Percentiles rank a stretch among this genome's conserved stretches.
Evolutionary conservation across 2,329 filamentous ascomycete species (phyloP).

Genomic region (Ceratocystis destructans): DNA sequence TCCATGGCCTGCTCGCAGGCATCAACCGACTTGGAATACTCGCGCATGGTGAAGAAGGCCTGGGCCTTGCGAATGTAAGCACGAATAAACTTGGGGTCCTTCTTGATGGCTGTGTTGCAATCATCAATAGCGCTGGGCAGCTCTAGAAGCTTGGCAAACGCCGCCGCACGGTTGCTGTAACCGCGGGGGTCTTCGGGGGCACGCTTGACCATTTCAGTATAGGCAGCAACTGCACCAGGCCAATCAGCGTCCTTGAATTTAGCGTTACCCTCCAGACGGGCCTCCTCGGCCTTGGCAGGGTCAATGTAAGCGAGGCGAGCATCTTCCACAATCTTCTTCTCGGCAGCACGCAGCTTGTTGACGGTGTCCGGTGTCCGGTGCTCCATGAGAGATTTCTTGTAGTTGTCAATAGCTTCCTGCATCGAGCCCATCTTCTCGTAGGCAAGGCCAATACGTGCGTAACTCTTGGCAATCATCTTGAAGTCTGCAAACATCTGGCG

Average conservation of each 20-base stretch:
- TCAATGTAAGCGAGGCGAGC: conserved; percentile 74
- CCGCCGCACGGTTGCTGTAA: conserved; percentile 93
- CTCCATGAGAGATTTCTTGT: conserved; percentile 87
- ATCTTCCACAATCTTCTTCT: conserved; percentile 69
- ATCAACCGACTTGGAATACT: conserved; percentile 91
- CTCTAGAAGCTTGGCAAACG: conserved; percentile 90
- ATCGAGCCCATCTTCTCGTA: conserved; percentile 85
- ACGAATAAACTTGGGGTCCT: conserved; percentile 81
- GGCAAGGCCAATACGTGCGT: conserved; percentile 82
- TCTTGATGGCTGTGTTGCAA: conserved; percentile 82
- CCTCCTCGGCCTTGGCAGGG: conserved; percentile 85
- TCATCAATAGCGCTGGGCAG: conserved; percentile 90
- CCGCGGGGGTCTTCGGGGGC: conserved; percentile 84
- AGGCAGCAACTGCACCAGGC: conserved; percentile 86
- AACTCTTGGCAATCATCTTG: conserved; percentile 97
- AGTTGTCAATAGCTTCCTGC: conserved; percentile 68
- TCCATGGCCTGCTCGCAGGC: conserved; percentile 67
- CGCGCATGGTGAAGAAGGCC: conserved; percentile 91
- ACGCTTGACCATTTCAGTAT: conserved; percentile 93
- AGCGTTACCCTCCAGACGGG: conserved; percentile 83
- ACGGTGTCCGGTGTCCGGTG: conserved; percentile 92
- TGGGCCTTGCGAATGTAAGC: conserved; percentile 96
- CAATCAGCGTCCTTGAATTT: conserved; percentile 97
- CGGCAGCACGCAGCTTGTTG: conserved; percentile 77
- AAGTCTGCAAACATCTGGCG: conserved; percentile 86